Percentiles rank a stretch among this genome's conserved stretches.
phyloP scores from a whole-genome alignment of 345 rosid genomes.

The Gossypium sturtianum region DNA sequence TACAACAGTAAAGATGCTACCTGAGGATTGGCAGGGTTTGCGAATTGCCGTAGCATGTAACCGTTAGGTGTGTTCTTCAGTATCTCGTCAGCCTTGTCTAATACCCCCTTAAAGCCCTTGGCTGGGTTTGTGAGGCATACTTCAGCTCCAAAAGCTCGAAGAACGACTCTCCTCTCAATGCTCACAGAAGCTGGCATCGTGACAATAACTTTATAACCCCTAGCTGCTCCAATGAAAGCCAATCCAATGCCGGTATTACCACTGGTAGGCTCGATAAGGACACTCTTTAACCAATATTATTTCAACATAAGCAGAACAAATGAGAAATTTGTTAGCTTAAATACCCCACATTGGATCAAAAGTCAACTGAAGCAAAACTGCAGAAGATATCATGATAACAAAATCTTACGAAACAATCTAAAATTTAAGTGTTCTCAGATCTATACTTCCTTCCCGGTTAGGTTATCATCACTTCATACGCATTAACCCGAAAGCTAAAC shows the following conservation, averaged over 20 bases:
- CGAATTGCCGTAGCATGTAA: constrained; percentile 22
- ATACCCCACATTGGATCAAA: background rate
- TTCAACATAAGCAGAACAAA: background rate
- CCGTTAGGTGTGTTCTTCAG: constrained; percentile 49
- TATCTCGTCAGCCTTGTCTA: constrained; percentile 55
- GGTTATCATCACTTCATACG: background rate
- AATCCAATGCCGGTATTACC: constrained; percentile 69
- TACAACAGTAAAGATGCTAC: constrained; percentile 19
- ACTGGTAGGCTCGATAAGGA: background rate
- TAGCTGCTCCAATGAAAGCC: constrained; percentile 60
- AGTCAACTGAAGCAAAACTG: background rate
- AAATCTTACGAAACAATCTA: background rate
- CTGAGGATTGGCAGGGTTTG: constrained; percentile 47
- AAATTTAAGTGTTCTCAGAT: background rate
- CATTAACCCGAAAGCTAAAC: background rate
- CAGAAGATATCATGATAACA: background rate
- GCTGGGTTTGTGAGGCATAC: constrained; percentile 42
- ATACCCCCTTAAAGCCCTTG: constrained; percentile 33
- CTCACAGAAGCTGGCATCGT: constrained; percentile 51
- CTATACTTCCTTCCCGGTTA: background rate
- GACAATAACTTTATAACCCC: constrained; percentile 56
- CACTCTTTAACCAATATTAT: background rate
- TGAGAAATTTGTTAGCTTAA: background rate
- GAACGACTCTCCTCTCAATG: constrained; percentile 55
- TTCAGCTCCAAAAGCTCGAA: constrained; percentile 74